Percentiles rank a stretch among this genome's conserved stretches.
Evolutionary conservation across 768 basidiomycete species (phyloP).

Genomic region (Agaricus blazei): DNA sequence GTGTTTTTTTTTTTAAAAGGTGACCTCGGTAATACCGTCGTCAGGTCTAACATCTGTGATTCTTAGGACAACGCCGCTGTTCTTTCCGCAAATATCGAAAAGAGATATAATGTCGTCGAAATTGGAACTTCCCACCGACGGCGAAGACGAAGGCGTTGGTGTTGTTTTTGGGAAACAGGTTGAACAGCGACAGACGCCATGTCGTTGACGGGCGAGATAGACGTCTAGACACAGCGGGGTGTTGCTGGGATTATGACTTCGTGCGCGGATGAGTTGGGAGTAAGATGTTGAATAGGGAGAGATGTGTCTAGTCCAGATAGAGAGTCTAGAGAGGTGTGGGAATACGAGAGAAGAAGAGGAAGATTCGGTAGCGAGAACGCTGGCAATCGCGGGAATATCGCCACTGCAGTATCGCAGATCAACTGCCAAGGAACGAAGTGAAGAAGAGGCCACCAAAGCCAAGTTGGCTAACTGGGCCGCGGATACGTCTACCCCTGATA

Average conservation of each 20-base stretch:
- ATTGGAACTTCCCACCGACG: not conserved
- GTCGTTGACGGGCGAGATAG: not conserved
- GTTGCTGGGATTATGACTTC: not conserved
- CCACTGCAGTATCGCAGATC: slow-evolving; percentile 4
- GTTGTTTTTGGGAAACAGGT: not conserved
- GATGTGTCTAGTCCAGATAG: slow-evolving; percentile 3
- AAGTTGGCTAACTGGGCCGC: not conserved
- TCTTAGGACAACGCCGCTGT: not conserved
- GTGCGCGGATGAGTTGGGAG: not conserved
- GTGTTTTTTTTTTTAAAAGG: not conserved
- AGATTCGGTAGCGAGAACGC: not conserved
- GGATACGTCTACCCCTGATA: slow-evolving; percentile 1
- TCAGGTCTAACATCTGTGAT: slow-evolving; percentile 1
- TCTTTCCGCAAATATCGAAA: not conserved
- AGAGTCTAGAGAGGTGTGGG: not conserved
- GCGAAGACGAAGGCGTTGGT: not conserved
- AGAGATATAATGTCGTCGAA: slow-evolving; percentile 3
- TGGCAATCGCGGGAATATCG: not conserved
- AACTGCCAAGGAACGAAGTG: slow-evolving; percentile 1
- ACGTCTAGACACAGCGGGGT: not conserved
- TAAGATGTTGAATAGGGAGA: not conserved
- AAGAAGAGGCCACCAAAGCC: not conserved
- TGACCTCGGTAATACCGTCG: not conserved
- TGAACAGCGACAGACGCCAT: not conserved
- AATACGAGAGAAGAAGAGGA: not conserved